A percentile compares a stretch with the other conserved stretches of the same genome.
phyloP scores from a whole-genome alignment of 768 basidiomycete species.

The Leucocoprinus leucothites region DNA sequence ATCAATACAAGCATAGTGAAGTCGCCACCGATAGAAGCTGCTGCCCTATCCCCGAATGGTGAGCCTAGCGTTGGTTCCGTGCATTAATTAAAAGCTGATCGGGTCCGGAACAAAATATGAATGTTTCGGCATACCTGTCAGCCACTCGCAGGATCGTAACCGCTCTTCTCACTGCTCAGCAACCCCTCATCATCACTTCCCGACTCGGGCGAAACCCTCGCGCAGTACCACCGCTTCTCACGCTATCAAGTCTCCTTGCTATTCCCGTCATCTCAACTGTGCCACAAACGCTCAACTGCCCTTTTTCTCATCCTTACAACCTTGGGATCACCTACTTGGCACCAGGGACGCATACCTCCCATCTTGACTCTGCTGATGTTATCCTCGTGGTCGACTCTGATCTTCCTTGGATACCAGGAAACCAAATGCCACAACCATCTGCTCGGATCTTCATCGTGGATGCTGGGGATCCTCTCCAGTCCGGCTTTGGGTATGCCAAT shows the following conservation, averaged over 20 bases:
- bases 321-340: slow-evolving; percentile 50
- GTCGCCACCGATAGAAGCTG: slow-evolving; percentile 54
- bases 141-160: slow-evolving; percentile 38
- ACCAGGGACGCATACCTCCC: slow-evolving; percentile 39
- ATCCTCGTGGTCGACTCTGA: slow-evolving; percentile 65
- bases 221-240: slow-evolving; percentile 42
- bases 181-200: slow-evolving; percentile 65
- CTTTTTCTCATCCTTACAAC: slow-evolving; percentile 54
- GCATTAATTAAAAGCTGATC: neutral
- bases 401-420: slow-evolving; percentile 59
- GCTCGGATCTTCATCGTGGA: slow-evolving; percentile 61
- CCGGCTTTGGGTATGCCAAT: slow-evolving; percentile 45
- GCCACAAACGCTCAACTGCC: slow-evolving; percentile 48
- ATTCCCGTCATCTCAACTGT: slow-evolving; percentile 55
- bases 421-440: slow-evolving; percentile 37
- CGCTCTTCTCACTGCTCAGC: slow-evolving; percentile 46
- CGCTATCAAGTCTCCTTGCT: slow-evolving; percentile 47
- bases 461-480: slow-evolving; percentile 59
- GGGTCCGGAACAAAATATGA: neutral
- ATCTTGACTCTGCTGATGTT: slow-evolving; percentile 54
- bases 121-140: slow-evolving; percentile 11
- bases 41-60: slow-evolving; percentile 42
- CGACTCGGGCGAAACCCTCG: slow-evolving; percentile 53
- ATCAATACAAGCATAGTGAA: slow-evolving; percentile 16
- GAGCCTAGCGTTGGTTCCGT: neutral